phyloP scores from a whole-genome alignment of 345 rosid species.

The Trapa bicornis region DNA sequence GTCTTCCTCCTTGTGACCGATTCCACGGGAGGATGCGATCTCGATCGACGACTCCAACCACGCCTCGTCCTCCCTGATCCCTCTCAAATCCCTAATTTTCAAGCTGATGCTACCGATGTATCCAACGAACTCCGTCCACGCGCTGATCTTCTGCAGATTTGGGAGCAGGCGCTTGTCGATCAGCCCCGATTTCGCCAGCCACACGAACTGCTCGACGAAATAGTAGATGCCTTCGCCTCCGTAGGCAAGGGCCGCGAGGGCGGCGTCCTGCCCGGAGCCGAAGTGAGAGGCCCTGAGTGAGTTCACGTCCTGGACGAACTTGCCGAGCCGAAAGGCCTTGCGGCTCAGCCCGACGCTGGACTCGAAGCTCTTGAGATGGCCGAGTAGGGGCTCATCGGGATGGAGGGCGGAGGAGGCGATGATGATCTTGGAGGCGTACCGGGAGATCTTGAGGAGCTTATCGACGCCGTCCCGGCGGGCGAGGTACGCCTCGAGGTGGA shows the following conservation, averaged over 20 bases:
- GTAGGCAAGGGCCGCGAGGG: slow-evolving; percentile 27
- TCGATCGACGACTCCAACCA: slow-evolving; percentile 39
- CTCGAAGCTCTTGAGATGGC: slow-evolving; percentile 64
- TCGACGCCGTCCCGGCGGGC: slow-evolving; percentile 1
- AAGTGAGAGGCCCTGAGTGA: too few relatives aligned
- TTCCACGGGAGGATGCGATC: slow-evolving; percentile 44
- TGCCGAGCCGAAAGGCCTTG: slow-evolving; percentile 35
- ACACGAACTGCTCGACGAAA: slow-evolving; percentile 73
- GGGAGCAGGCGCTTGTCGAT: slow-evolving; percentile 44
- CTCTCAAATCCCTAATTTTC: slow-evolving; percentile 64
- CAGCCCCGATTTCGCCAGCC: slow-evolving; percentile 79
- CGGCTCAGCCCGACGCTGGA: slow-evolving; percentile 94
- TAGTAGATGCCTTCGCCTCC: slow-evolving; percentile 82
- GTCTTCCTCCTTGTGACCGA: slow-evolving; percentile 27
- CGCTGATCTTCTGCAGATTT: slow-evolving; percentile 51
- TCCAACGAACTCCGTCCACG: slow-evolving; percentile 73
- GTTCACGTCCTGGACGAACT: too few relatives aligned
- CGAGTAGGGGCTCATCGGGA: slow-evolving; percentile 25
- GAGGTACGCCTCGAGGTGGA: too few relatives aligned
- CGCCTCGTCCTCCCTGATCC: slow-evolving; percentile 33
- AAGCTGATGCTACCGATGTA: slow-evolving; percentile 57
- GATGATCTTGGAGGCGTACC: slow-evolving; percentile 78
- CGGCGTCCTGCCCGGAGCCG: too few relatives aligned
- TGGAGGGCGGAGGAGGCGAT: slow-evolving; percentile 49
- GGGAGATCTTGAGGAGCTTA: slow-evolving; percentile 80